A percentile compares a stretch with the other conserved stretches of the same genome.
phyloP scores from a whole-genome alignment of 2,329 filamentous ascomycete genomes.

The Neonectria hederae region DNA sequence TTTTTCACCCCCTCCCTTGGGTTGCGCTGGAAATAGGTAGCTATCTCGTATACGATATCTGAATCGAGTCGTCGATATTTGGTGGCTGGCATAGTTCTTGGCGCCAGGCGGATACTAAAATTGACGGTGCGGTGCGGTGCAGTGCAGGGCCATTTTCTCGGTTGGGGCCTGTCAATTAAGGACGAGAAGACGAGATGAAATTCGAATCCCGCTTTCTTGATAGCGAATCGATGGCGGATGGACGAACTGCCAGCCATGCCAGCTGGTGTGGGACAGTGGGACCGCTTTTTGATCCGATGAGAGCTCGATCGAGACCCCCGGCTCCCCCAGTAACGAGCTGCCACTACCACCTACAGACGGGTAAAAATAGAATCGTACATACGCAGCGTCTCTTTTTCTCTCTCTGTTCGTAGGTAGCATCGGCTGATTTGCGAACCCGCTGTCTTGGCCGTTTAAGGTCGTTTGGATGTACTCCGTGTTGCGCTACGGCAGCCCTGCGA shows the following conservation, averaged over 20 bases:
- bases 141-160: not conserved
- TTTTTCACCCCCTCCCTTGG: not conserved
- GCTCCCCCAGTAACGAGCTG: not conserved
- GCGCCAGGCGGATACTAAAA: not conserved
- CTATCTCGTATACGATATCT: not conserved
- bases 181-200: not conserved
- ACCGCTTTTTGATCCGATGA: not conserved
- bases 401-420: not conserved
- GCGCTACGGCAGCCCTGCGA: constrained; percentile 5
- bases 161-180: not conserved
- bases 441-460: not conserved
- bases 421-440: not conserved
- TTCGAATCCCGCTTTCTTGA: not conserved
- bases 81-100: not conserved
- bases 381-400: not conserved
- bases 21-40: not conserved
- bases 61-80: not conserved
- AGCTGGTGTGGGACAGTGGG: not conserved
- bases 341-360: not conserved
- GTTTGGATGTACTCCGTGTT: not conserved
- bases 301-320: not conserved
- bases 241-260: not conserved
- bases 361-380: not conserved
- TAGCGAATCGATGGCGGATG: not conserved
- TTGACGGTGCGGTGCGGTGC: not conserved